Evolutionary conservation across 2,329 filamentous ascomycete genomes (phyloP).

Genomic region (Neofusicoccum umdonicola): DNA sequence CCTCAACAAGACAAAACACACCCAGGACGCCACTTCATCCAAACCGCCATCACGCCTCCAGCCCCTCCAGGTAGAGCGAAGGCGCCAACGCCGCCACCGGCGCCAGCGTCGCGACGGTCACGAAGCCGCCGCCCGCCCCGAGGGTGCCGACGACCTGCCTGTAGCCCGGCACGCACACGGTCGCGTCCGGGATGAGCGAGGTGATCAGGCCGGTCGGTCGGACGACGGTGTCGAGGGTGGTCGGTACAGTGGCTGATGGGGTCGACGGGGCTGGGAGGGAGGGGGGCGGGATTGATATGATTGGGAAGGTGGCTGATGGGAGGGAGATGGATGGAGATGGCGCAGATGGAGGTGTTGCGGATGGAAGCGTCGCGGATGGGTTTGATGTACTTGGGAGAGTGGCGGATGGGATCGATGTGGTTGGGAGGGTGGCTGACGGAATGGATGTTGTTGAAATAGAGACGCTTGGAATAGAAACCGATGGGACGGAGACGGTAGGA

Average conservation of each 20-base stretch:
- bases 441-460: neutral
- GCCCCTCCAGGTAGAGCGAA: too few species aligned
- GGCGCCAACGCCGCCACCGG: too few species aligned
- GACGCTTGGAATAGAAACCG: neutral
- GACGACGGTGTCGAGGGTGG: neutral
- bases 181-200: neutral
- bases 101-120: neutral
- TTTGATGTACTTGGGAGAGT: neutral
- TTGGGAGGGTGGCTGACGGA: neutral
- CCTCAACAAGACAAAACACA: too few species aligned
- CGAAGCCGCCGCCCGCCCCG: neutral
- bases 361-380: neutral
- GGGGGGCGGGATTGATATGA: neutral
- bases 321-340: neutral
- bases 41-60: too few species aligned
- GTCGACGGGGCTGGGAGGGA: neutral
- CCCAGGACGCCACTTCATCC: too few species aligned
- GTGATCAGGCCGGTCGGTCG: neutral
- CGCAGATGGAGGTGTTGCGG: too few species aligned
- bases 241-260: neutral
- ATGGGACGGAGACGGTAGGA: neutral
- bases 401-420: neutral
- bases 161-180: neutral
- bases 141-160: conserved; percentile 1
- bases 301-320: too few species aligned